A percentile compares a stretch with the other conserved stretches of the same genome.
These are phyloP conservation scores for Lumnitzera littorea DNA, from an alignment of 345 rosid genomes.

Conservation along the genomic window DNA sequence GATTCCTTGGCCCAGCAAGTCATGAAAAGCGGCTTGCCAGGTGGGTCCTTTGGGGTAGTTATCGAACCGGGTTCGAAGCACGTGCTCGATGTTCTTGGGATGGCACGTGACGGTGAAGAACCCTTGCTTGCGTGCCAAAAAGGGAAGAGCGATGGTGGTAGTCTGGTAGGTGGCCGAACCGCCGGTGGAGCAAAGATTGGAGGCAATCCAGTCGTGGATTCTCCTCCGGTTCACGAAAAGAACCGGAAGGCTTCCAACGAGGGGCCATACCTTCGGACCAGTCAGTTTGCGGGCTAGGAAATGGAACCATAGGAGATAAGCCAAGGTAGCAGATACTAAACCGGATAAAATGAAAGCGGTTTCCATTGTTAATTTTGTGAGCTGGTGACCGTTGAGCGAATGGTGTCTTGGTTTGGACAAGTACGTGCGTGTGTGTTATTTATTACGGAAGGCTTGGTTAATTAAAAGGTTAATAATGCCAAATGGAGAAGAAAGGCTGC, in stretches of 20 bases:
- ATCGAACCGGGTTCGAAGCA: slow-evolving; percentile 72
- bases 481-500: too few species aligned
- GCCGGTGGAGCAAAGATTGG: slow-evolving; percentile 60
- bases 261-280: slow-evolving; percentile 65
- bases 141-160: slow-evolving; percentile 61
- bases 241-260: slow-evolving; percentile 68
- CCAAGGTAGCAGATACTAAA: slow-evolving; percentile 5
- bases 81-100: slow-evolving; percentile 81
- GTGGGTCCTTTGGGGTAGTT: slow-evolving; percentile 87
- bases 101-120: slow-evolving; percentile 82
- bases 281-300: slow-evolving; percentile 48
- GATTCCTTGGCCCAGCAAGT: slow-evolving; percentile 83
- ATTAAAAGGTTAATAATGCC: too few species aligned
- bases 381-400: too few species aligned
- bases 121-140: slow-evolving; percentile 62
- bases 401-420: too few species aligned
- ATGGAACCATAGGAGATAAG: slow-evolving; percentile 73
- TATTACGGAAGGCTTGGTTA: too few species aligned
- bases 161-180: slow-evolving; percentile 76
- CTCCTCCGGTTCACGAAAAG: slow-evolving; percentile 46
- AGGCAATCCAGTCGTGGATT: slow-evolving; percentile 77
- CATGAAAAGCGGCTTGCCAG: slow-evolving; percentile 78
- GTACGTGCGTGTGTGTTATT: too few species aligned
- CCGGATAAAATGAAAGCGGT: too few species aligned
- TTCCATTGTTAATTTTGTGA: too few species aligned